Evolutionary conservation across 2,329 filamentous ascomycete species (phyloP).

Genomic region (Elsinoe fawcettii): DNA sequence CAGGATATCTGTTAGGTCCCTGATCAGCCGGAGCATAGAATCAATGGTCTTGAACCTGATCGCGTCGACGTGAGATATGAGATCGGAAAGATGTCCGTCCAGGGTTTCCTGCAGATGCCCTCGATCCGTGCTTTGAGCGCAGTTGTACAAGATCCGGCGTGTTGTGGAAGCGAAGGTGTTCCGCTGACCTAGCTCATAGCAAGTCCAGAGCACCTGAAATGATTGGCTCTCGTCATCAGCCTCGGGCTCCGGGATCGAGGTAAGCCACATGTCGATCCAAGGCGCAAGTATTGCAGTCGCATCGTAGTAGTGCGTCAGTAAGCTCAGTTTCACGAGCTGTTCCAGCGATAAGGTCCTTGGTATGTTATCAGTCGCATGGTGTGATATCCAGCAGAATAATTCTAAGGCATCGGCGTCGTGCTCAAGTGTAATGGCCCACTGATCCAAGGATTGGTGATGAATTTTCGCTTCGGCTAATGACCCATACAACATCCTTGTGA

Average conservation of each 20-base stretch:
- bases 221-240: slow-evolving; percentile 11
- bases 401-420: not conserved
- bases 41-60: not conserved
- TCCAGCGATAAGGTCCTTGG: slow-evolving; percentile 32
- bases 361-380: not conserved
- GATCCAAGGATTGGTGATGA: not conserved
- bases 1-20: slow-evolving; percentile 14
- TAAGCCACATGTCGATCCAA: slow-evolving; percentile 15
- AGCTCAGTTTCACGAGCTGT: slow-evolving; percentile 30
- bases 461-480: not conserved
- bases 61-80: not conserved
- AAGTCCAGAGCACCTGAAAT: slow-evolving; percentile 17
- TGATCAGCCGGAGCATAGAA: slow-evolving; percentile 17
- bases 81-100: too few species aligned
- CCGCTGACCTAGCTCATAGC: slow-evolving; percentile 14
- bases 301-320: slow-evolving; percentile 20
- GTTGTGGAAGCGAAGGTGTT: not conserved
- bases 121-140: too few species aligned
- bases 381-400: not conserved
- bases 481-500: not conserved
- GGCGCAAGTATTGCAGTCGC: slow-evolving; percentile 16
- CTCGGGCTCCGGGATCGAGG: not conserved
- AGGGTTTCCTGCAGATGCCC: too few species aligned
- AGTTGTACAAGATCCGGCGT: too few species aligned
- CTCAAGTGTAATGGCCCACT: not conserved